phyloP scores from a whole-genome alignment of 2,329 filamentous ascomycete species.

The Sporothrix humicola region DNA sequence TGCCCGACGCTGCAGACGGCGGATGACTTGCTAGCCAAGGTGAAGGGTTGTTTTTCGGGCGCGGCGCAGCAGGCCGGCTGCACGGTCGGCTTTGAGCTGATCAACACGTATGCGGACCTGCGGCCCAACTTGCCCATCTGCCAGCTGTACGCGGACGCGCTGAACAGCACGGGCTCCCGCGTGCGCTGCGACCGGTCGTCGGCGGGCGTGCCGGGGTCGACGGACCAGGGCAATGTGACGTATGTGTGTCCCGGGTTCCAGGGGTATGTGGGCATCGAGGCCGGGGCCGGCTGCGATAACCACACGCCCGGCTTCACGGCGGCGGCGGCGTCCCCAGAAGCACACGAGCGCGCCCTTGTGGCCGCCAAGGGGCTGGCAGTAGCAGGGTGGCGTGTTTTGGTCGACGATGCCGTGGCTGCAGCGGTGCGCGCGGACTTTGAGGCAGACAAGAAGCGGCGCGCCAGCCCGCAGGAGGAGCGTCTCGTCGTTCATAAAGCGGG shows the following conservation, averaged over 20 bases:
- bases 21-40: conserved; percentile 43
- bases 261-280: conserved; percentile 4
- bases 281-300: neutral
- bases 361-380: conserved; percentile 18
- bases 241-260: conserved; percentile 29
- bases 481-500: neutral
- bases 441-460: conserved; percentile 9
- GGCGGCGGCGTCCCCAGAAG: neutral
- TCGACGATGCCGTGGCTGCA: conserved; percentile 7
- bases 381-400: conserved; percentile 7
- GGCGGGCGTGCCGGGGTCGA: conserved; percentile 52
- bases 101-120: conserved; percentile 45
- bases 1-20: conserved; percentile 44
- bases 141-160: conserved; percentile 47
- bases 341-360: neutral
- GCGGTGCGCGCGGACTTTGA: conserved; percentile 25
- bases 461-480: neutral
- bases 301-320: conserved; percentile 27
- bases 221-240: conserved; percentile 56
- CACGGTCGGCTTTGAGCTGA: conserved; percentile 39
- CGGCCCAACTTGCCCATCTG: conserved; percentile 49
- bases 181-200: conserved; percentile 45
- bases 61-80: conserved; percentile 47
- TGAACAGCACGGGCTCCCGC: conserved; percentile 5
- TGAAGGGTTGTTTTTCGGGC: conserved; percentile 45